These are phyloP conservation scores for Hypoxylon sp. DNA, from an alignment of 2,329 filamentous ascomycete genomes.

Conservation along the genomic window DNA sequence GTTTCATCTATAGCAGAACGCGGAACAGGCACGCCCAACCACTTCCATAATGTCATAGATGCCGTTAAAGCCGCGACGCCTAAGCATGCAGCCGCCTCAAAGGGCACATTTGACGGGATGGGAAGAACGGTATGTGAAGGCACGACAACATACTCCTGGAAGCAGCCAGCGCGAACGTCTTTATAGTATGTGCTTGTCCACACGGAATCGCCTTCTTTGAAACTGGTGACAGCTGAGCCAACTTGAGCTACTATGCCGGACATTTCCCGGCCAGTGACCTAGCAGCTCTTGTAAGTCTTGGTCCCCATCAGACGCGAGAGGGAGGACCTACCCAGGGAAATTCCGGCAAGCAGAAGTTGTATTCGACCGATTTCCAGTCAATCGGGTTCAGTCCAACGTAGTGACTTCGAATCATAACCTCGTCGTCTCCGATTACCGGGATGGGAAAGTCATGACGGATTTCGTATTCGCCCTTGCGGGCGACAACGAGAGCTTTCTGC, in stretches of 20 bases:
- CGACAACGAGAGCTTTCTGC: slow-evolving; percentile 50
- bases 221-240: slow-evolving; percentile 45
- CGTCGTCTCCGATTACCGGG: slow-evolving; percentile 49
- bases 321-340: slow-evolving; percentile 52
- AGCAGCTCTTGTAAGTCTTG: slow-evolving; percentile 15
- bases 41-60: slow-evolving; percentile 59
- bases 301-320: not conserved
- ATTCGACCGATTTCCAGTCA: slow-evolving; percentile 58
- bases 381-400: slow-evolving; percentile 58
- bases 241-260: slow-evolving; percentile 50
- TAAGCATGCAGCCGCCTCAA: slow-evolving; percentile 55
- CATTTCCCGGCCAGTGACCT: slow-evolving; percentile 53
- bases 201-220: slow-evolving; percentile 49
- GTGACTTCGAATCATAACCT: slow-evolving; percentile 54
- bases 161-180: slow-evolving; percentile 58
- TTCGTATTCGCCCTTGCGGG: slow-evolving; percentile 48
- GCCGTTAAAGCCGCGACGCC: slow-evolving; percentile 59
- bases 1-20: slow-evolving; percentile 28
- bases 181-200: slow-evolving; percentile 59
- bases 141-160: slow-evolving; percentile 59
- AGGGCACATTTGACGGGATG: slow-evolving; percentile 53
- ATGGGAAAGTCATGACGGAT: slow-evolving; percentile 47
- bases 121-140: slow-evolving; percentile 58
- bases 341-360: slow-evolving; percentile 58
- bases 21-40: slow-evolving; percentile 54